Evolutionary conservation across 2,329 filamentous ascomycete species (phyloP), one percentile per base, ranked within the genome.

Genomic region (Arachnopeziza araneosa): DNA sequence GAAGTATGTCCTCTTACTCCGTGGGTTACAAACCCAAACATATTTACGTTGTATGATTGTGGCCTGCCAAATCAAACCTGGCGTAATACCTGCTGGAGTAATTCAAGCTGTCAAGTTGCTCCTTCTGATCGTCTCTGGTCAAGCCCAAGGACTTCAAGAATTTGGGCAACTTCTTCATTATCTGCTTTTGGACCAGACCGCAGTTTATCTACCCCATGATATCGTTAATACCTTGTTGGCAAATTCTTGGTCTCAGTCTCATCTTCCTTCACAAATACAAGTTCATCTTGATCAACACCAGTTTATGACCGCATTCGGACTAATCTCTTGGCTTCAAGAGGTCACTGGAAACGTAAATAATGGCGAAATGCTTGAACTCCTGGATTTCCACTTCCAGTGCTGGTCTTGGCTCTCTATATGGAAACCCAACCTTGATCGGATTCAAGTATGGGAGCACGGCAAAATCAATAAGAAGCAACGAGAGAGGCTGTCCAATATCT

Each of bases 21-120:
- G 24, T 21, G 26, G 23, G 21, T 19, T 56, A 26, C 44, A 56
- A 22, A 36, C 32, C 21, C 23, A 30, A 22, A 50, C 19, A 22
- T 56, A 56, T 23, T 19, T 56, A 56, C 55, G 55, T 26, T 56
- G 55, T 48, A 32, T 56, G 17, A 52, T 51, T 24, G 48, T 56
- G 21, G 55, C 48, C 9, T 10, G 53, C 24, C 53, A 55, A 23
- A 55, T 55, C 4, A 55, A 55, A 12, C 21, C 53, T 23, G 53
- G 22, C 9, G 19, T 55, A 14, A 55, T 55, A 8, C 24, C 53
- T 22, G 21, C 53, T 23, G 53, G 24, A 49, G 36, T 23, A 22
- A 26, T 55, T 24, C 53, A 55, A 24, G 21, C 32, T 49, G 32
- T 32, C 9, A 48, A 48, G 9, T 10, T 55, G 19, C 53, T 55